phyloP scores from a whole-genome alignment of 805 yeast species.

The Saccharomycopsis fibuligera region DNA sequence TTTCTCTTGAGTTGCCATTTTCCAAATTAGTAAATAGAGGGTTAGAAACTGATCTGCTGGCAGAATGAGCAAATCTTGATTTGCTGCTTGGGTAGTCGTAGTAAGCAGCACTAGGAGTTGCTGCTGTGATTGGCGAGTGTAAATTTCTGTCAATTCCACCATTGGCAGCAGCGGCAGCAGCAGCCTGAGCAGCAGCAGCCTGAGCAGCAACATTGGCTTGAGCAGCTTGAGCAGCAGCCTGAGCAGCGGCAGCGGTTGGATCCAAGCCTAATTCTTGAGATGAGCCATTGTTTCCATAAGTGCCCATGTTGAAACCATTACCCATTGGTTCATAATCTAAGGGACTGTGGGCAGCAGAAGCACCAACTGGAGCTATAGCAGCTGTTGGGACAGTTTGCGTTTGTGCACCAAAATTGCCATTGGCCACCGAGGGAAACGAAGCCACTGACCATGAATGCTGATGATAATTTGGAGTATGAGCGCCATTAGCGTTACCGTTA shows the following conservation, averaged over 20 bases:
- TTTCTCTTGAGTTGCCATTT: neutral
- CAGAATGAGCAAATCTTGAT: constrained; percentile 10
- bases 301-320: neutral
- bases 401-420: neutral
- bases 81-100: neutral
- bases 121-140: neutral
- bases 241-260: too few species aligned
- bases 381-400: neutral
- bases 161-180: neutral
- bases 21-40: constrained; percentile 10
- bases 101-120: neutral
- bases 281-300: neutral
- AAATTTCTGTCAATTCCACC: neutral
- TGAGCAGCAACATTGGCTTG: too few species aligned
- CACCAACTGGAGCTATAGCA: too few species aligned
- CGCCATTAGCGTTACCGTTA: neutral
- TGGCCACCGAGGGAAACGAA: constrained; percentile 1
- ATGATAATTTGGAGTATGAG: neutral
- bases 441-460: constrained; percentile 17
- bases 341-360: too few species aligned
- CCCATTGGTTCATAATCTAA: neutral
- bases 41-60: constrained; percentile 17
- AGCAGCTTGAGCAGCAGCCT: too few species aligned
- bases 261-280: neutral
- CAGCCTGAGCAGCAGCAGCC: too few species aligned